Evolutionary conservation across 176 grass and related monocot species (phyloP), one percentile per base, ranked within the genome.

Genomic region (Zea luxurians): DNA sequence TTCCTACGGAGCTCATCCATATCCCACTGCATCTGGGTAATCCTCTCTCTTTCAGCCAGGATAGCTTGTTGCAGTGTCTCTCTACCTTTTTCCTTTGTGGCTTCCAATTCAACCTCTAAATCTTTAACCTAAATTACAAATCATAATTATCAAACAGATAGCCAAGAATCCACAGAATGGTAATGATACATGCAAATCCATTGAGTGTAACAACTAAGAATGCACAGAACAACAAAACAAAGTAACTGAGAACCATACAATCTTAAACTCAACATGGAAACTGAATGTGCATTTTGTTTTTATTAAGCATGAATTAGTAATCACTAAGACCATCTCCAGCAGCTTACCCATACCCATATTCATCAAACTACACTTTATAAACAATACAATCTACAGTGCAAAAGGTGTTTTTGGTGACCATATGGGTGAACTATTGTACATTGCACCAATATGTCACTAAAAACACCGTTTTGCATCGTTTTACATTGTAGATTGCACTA

Each of bases 21-120:
- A 78, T 95, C 96, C 96, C 96, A 99, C 81, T 99, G 88, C 90
- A 95, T 93, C 78, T 99, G 88, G 20, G 90, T 99, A 63, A 93
- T 83, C 85, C 88, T 91, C 68, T 99, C 96, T 89, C 86, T 91
- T 89, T 99, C 96, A 77, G 86, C 86, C 75, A 86, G 82, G 77
- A 95, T 84, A 52, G 96, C 90, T 74, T 95, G 92, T 21, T 99
- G 85, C 73, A 99, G 83, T 42, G 86, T 95, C 70, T 93, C 96
- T 89, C 85, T 95, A 44, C 76, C 89, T 85, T 90, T 99, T 70
- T 93, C 90, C 71, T 93, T 94, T 66, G 90, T 95, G 35, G 84
- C 88, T 85, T 99, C 96, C 79, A 99, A 82, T 80, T 99, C 96
- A 75, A 91, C 88, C 84, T 99, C 96, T 78, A 99, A 88, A 93